Percentiles rank a stretch among this genome's conserved stretches.
phyloP scores from a whole-genome alignment of 2,329 filamentous ascomycete species.

The Davidsoniella virescens region DNA sequence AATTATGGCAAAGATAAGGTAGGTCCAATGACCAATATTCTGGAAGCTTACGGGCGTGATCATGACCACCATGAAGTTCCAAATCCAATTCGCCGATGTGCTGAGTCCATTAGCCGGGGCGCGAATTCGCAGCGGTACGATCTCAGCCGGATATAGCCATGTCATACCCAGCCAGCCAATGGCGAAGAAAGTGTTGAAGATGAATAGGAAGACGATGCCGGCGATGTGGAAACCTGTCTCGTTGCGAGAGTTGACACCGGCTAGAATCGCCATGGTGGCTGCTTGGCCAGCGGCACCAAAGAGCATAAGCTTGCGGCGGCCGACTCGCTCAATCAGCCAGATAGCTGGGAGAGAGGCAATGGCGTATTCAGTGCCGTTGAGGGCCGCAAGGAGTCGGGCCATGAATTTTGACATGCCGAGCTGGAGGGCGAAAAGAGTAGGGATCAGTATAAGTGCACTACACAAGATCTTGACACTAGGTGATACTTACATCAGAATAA shows the following conservation, averaged over 20 bases:
- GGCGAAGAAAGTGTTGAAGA: conserved; percentile 43
- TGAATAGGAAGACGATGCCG: conserved; percentile 51
- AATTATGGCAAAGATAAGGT: conserved; percentile 50
- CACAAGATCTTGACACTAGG: no score
- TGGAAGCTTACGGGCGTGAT: conserved; percentile 43
- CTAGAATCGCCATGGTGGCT: conserved; percentile 42
- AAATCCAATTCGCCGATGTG: conserved; percentile 42
- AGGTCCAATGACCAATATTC: conserved; percentile 42
- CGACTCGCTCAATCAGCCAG: conserved; percentile 48
- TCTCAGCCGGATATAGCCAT: conserved; percentile 51
- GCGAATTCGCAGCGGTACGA: conserved; percentile 50
- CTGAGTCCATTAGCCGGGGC: conserved; percentile 42
- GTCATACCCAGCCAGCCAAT: conserved; percentile 25
- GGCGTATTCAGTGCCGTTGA: conserved; percentile 30
- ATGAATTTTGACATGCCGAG: conserved; percentile 33
- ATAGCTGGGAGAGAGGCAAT: conserved; percentile 29
- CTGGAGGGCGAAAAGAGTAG: neutral
- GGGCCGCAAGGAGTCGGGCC: conserved; percentile 33
- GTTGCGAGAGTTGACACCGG: conserved; percentile 25
- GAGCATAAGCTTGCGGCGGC: conserved; percentile 57
- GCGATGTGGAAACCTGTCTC: conserved; percentile 35
- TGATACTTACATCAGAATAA: conserved; percentile 24
- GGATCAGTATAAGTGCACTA: no score
- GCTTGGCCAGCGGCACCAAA: conserved; percentile 45
- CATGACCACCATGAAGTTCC: conserved; percentile 48